These are phyloP conservation scores for Lactarius hatsudake DNA, from an alignment of 768 basidiomycete genomes.

Conservation along the genomic window DNA sequence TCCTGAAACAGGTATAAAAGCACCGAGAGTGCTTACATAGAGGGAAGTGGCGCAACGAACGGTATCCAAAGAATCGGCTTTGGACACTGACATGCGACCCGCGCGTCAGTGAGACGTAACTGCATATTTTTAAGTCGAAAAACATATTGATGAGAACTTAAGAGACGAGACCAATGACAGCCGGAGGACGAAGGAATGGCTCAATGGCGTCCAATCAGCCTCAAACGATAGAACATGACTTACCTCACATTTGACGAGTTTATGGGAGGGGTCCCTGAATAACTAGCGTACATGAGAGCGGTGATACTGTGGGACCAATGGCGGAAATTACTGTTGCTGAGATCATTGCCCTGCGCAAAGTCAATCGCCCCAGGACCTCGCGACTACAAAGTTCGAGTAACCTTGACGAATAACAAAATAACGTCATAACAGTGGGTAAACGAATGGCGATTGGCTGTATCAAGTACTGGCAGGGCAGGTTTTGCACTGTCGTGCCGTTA, in stretches of 20 bases:
- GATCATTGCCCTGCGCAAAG: conserved; percentile 71
- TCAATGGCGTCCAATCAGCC: conserved; percentile 1
- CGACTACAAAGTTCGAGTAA: conserved; percentile 45
- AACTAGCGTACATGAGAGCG: conserved; percentile 20
- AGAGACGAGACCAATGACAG: not conserved
- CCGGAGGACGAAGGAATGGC: not conserved
- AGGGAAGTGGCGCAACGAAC: conserved; percentile 38
- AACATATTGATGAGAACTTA: not conserved
- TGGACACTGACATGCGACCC: conserved; percentile 68
- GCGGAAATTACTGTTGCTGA: conserved; percentile 43
- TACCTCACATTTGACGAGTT: conserved; percentile 61
- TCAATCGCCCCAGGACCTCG: conserved; percentile 82
- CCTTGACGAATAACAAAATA: conserved; percentile 41
- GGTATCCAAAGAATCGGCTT: conserved; percentile 80
- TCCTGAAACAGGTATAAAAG: conserved; percentile 39
- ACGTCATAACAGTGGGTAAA: conserved; percentile 12
- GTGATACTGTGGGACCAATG: not conserved
- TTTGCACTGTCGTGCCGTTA: conserved; percentile 59
- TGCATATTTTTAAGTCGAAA: conserved; percentile 36
- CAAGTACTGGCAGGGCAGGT: conserved; percentile 79
- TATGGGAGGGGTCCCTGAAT: conserved; percentile 74
- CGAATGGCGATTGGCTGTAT: conserved; percentile 38
- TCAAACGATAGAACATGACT: not conserved
- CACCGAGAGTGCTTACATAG: conserved; percentile 14
- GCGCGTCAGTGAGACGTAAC: conserved; percentile 65